phyloP scores from a whole-genome alignment of 1,139 yeast species.

The Saccharomyces hybrid region DNA sequence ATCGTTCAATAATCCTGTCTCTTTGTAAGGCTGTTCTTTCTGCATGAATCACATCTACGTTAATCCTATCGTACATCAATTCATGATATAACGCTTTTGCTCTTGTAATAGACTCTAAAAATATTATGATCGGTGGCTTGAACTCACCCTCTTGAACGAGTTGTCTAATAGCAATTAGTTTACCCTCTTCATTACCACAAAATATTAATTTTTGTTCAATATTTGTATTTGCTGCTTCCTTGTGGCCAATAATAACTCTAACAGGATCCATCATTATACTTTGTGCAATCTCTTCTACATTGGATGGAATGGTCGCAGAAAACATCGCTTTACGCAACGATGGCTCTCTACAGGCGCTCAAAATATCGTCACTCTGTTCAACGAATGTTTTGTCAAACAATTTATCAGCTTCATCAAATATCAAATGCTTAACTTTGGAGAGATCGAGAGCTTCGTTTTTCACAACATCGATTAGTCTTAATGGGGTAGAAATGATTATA shows the following conservation, averaged over 20 bases:
- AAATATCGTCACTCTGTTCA: conserved; percentile 82
- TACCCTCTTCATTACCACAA: conserved; percentile 94
- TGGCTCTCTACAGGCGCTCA: conserved; percentile 51
- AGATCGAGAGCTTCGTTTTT: conserved; percentile 54
- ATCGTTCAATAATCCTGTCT: conserved; percentile 74
- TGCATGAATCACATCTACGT: conserved; percentile 94
- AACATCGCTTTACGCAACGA: conserved; percentile 64
- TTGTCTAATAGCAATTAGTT: conserved; percentile 82
- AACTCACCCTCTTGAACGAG: conserved; percentile 78
- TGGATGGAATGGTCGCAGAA: conserved; percentile 93
- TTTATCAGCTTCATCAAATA: conserved; percentile 95
- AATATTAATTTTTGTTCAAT: conserved; percentile 80
- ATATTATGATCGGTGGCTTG: conserved; percentile 87
- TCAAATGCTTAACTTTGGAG: conserved; percentile 57
- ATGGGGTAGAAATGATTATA: conserved; percentile 79
- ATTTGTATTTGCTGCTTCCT: conserved; percentile 81
- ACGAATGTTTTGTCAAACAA: conserved; percentile 85
- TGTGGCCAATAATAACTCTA: conserved; percentile 84
- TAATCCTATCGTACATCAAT: conserved; percentile 77
- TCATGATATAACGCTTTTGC: conserved; percentile 95
- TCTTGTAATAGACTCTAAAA: conserved; percentile 84
- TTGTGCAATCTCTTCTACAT: conserved; percentile 82
- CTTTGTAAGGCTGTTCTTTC: conserved; percentile 89
- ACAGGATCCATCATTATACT: conserved; percentile 74
- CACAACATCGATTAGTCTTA: conserved; percentile 74